A percentile compares a stretch with the other conserved stretches of the same genome.
Conservation (phyloP, 768 basidiomycete species). For the Xerocomellus dryophilus region DNA sequence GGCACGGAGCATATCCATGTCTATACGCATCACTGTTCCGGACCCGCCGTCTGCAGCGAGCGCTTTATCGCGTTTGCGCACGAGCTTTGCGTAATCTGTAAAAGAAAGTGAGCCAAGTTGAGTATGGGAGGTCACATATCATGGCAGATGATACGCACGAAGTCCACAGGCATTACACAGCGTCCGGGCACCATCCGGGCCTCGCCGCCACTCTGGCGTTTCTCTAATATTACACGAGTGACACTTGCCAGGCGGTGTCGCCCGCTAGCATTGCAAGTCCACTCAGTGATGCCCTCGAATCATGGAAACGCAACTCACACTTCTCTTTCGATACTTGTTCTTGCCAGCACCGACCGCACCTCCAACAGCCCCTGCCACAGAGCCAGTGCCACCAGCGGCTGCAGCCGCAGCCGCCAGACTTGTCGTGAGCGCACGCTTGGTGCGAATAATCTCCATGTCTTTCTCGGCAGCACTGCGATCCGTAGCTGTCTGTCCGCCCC, state of each 20-base stretch:
- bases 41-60: constrained; percentile 50
- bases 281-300: constrained; percentile 15
- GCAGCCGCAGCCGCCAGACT: constrained; percentile 52
- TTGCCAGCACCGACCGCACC: constrained; percentile 39
- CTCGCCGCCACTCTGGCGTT: constrained; percentile 86
- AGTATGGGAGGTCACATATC: not conserved
- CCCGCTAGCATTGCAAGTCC: constrained; percentile 52
- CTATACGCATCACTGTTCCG: constrained; percentile 48
- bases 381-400: constrained; percentile 33
- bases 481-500: constrained; percentile 32
- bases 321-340: constrained; percentile 81
- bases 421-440: constrained; percentile 70
- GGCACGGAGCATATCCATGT: constrained; percentile 73
- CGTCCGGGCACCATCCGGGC: constrained; percentile 80
- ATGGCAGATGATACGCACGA: constrained; percentile 41
- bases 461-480: constrained; percentile 68
- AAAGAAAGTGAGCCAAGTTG: not conserved
- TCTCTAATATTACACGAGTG: constrained; percentile 86
- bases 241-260: constrained; percentile 82
- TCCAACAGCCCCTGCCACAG: constrained; percentile 29
- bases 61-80: constrained; percentile 73
- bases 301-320: constrained; percentile 49
- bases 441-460: constrained; percentile 83
- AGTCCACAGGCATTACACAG: constrained; percentile 84
- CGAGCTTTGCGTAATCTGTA: constrained; percentile 78